Conservation (phyloP, 2,329 filamentous ascomycete genomes). For the Epichloe sylvatica region DNA sequence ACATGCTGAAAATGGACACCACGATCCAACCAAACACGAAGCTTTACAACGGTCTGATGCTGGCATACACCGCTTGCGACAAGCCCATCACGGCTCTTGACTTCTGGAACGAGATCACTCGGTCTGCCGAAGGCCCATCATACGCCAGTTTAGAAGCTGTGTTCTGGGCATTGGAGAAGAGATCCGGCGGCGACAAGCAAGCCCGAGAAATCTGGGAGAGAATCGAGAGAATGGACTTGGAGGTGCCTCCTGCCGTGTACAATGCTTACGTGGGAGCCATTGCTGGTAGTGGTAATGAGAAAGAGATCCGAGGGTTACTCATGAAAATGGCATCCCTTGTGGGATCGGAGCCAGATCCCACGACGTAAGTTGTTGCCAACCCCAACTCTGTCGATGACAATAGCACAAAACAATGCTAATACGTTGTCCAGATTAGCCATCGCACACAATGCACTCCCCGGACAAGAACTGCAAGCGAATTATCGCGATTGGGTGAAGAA, state of each 20-base stretch:
- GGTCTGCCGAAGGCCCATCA: slow-evolving; percentile 71
- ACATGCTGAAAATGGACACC: slow-evolving; percentile 90
- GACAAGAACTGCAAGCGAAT: slow-evolving; percentile 48
- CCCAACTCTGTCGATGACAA: background rate
- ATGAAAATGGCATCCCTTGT: slow-evolving; percentile 51
- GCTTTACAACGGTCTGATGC: slow-evolving; percentile 74
- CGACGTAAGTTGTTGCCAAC: slow-evolving; percentile 47
- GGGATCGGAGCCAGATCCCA: slow-evolving; percentile 51
- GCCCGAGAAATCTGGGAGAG: slow-evolving; percentile 58
- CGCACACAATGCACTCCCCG: slow-evolving; percentile 60
- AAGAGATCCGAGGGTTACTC: slow-evolving; percentile 53
- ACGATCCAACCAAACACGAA: slow-evolving; percentile 61
- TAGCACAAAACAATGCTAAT: background rate
- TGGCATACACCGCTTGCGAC: slow-evolving; percentile 63
- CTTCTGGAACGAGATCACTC: slow-evolving; percentile 75
- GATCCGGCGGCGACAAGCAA: slow-evolving; percentile 41
- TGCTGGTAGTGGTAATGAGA: slow-evolving; percentile 56
- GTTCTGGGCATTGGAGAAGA: slow-evolving; percentile 61
- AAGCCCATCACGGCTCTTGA: slow-evolving; percentile 53
- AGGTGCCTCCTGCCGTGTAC: slow-evolving; percentile 60
- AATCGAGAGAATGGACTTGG: slow-evolving; percentile 61
- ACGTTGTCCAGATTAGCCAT: slow-evolving; percentile 46
- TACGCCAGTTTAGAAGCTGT: slow-evolving; percentile 69
- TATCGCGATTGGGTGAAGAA: slow-evolving; percentile 63
- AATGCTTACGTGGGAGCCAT: slow-evolving; percentile 64